Evolutionary conservation across 768 basidiomycete species (phyloP), one percentile per base, ranked within the genome.

Genomic region (Xerocomellus amylosporus): DNA sequence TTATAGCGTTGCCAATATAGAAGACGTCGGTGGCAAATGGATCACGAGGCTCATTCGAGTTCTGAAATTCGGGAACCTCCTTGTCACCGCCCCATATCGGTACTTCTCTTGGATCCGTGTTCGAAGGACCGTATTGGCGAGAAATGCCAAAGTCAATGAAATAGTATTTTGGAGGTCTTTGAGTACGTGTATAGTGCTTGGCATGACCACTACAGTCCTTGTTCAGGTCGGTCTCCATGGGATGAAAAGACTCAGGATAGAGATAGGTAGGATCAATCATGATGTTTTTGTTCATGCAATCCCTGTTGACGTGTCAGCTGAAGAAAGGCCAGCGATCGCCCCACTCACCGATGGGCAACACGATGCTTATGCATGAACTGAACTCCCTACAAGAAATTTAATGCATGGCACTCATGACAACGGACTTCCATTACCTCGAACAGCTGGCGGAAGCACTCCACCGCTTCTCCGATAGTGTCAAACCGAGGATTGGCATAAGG

Each of bases 11-110:
- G 0, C 77, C 77, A 0, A 79, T 55, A 30, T 73, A 73, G 54
- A 77, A 80, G 1, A 81, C 63, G 33, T 81, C 79, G 0, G 72
- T 73, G 0, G 72, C 62, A 41, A 80, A 81, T 0, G 77, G 75
- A 54, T 80, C 58, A 10, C 67, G 61, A 0, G 63, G 69, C 1
- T 54, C 34, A 0, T 53, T 31, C 7, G 51, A 60, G 13, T 62
- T 61, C 24, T 69, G 62, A 40, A 71, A 73, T 44, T 79, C 77
- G 0, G 79, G 78, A 0, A 71, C 71, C 0, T 74, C 63, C 47
- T 70, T 71, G 59, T 83, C 79, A 3, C 73, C 77, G 0, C 77
- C 79, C 8, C 58, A 56, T 2, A 75, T 64, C 0, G 72, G 68
- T 6, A 55, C 40, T 30, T 69, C 72, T 0, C 55, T 56, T 0